Conservation (phyloP, 2,329 filamentous ascomycete genomes). For the Epichloe coenophiala region DNA sequence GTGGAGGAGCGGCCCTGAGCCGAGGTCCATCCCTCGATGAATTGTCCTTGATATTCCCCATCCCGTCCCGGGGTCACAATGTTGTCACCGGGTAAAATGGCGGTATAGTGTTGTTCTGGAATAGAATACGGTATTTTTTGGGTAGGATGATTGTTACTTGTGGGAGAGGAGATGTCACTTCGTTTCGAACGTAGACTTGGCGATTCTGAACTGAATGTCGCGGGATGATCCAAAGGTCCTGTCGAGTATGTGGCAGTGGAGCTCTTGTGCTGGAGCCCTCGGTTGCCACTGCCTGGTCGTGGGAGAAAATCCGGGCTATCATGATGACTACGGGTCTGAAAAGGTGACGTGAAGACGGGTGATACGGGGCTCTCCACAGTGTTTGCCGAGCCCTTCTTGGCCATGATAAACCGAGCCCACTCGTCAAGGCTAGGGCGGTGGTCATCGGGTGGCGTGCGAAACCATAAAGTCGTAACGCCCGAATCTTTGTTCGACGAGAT, state of each 20-base stretch:
- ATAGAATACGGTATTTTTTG: constrained; percentile 24
- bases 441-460: constrained; percentile 41
- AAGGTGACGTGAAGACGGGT: constrained; percentile 41
- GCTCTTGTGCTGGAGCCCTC: constrained; percentile 31
- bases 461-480: constrained; percentile 37
- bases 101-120: constrained; percentile 35
- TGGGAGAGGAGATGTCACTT: constrained; percentile 48
- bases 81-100: constrained; percentile 38
- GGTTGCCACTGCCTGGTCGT: constrained; percentile 31
- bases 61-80: constrained; percentile 42
- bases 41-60: constrained; percentile 40
- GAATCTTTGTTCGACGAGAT: constrained; percentile 36
- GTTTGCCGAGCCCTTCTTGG: constrained; percentile 29
- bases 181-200: constrained; percentile 48
- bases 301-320: constrained; percentile 28
- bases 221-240: constrained; percentile 32
- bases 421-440: constrained; percentile 39
- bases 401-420: constrained; percentile 42
- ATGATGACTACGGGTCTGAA: constrained; percentile 27
- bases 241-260: constrained; percentile 35
- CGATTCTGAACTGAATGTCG: constrained; percentile 42
- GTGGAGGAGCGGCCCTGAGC: constrained; percentile 46
- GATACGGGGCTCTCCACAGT: constrained; percentile 37
- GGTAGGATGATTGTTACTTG: constrained; percentile 31
- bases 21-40: constrained; percentile 47